Conservation (phyloP, 108 stramenopile species). For the Skeletonema potamos region DNA sequence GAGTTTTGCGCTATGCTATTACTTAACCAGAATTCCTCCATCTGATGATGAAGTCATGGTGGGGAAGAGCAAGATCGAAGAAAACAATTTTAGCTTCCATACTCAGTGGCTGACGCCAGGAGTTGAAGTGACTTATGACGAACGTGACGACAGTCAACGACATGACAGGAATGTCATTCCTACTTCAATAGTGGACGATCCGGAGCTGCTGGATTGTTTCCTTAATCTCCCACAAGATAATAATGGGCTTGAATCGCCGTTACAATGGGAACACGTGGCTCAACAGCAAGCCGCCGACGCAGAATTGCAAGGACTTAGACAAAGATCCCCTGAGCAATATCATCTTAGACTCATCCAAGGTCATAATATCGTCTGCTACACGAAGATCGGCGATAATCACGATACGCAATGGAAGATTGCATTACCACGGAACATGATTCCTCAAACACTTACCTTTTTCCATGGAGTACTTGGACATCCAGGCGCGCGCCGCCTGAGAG, state of each 20-base stretch:
- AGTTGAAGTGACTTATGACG: background rate
- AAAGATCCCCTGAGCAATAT: constrained; percentile 5
- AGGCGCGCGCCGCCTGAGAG: background rate
- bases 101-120: too few species aligned
- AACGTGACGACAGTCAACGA: background rate
- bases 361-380: constrained; percentile 14
- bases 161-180: background rate
- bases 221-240: constrained; percentile 12
- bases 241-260: background rate
- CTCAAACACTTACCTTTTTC: background rate
- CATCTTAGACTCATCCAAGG: background rate
- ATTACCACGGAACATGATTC: background rate
- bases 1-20: background rate
- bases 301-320: background rate
- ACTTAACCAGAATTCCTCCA: background rate
- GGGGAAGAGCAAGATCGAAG: background rate
- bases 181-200: background rate
- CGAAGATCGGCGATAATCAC: constrained; percentile 4
- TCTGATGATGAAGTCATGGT: background rate
- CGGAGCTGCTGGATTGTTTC: constrained; percentile 15
- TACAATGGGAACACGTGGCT: background rate
- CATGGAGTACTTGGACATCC: background rate
- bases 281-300: constrained; percentile 7
- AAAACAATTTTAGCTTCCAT: background rate
- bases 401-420: constrained; percentile 7